Evolutionary conservation across 176 grass and related monocot species (phyloP).

Genomic region (Oryza brachyantha): DNA sequence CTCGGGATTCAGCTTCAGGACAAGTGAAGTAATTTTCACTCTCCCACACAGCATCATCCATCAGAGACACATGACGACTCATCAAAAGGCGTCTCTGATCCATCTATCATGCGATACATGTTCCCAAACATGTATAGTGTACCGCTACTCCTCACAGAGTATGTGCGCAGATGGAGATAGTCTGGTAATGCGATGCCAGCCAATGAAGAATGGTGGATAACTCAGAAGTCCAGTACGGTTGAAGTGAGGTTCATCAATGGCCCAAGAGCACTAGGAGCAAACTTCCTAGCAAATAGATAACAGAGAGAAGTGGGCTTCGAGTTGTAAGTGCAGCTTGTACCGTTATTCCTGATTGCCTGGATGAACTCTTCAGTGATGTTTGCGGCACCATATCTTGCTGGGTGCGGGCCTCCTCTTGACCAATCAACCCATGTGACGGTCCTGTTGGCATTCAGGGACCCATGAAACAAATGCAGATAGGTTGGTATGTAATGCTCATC

Average conservation of each 20-base stretch:
- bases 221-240: slow-evolving; percentile 61
- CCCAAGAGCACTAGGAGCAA: slow-evolving; percentile 76
- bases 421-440: slow-evolving; percentile 90
- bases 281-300: slow-evolving; percentile 83
- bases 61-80: neutral
- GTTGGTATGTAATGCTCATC: slow-evolving; percentile 93
- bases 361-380: slow-evolving; percentile 57
- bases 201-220: neutral
- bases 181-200: neutral
- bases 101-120: slow-evolving; percentile 33
- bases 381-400: slow-evolving; percentile 64
- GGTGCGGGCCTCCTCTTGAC: slow-evolving; percentile 87
- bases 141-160: slow-evolving; percentile 19
- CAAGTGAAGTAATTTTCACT: slow-evolving; percentile 47
- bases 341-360: slow-evolving; percentile 78
- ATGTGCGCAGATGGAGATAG: neutral
- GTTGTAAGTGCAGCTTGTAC: slow-evolving; percentile 62
- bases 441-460: slow-evolving; percentile 65
- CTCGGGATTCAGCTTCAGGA: slow-evolving; percentile 34
- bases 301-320: slow-evolving; percentile 54
- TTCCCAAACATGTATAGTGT: slow-evolving; percentile 16
- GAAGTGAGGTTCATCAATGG: slow-evolving; percentile 71
- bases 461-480: slow-evolving; percentile 69
- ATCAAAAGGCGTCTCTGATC: slow-evolving; percentile 27
- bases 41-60: slow-evolving; percentile 33